Evolutionary conservation across 75 land plant genomes (phyloP).

Genomic region (Larix kaempferi): DNA sequence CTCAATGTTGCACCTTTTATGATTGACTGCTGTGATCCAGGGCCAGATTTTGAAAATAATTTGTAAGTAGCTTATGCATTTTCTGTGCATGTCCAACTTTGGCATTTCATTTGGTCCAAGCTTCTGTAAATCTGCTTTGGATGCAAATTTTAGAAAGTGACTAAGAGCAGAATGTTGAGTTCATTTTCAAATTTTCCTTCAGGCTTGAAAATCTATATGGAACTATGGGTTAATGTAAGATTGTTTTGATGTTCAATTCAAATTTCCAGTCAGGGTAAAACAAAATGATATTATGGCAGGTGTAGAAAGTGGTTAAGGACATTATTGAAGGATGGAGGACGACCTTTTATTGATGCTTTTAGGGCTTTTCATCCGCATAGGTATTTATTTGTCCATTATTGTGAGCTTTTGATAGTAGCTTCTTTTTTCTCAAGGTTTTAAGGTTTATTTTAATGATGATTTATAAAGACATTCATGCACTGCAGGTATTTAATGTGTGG

Average conservation of each 20-base stretch:
- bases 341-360: conserved; percentile 76
- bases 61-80: conserved; percentile 39
- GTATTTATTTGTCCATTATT: conserved; percentile 21
- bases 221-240: background rate
- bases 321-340: conserved; percentile 63
- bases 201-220: background rate
- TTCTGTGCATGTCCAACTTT: background rate
- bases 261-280: background rate
- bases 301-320: conserved; percentile 81
- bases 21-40: conserved; percentile 82
- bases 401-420: background rate
- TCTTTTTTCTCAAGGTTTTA: background rate
- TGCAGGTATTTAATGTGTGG: background rate
- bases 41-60: conserved; percentile 81
- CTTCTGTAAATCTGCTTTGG: background rate
- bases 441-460: background rate
- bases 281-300: conserved; percentile 31
- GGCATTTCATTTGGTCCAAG: background rate
- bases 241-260: background rate
- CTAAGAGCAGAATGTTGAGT: conserved; percentile 1
- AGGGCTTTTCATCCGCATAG: conserved; percentile 76
- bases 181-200: background rate
- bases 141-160: background rate
- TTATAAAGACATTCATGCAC: background rate
- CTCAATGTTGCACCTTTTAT: conserved; percentile 83